Evolutionary conservation across 108 stramenopile species (phyloP).

Genomic region (Stephanodiscus minutulus): DNA sequence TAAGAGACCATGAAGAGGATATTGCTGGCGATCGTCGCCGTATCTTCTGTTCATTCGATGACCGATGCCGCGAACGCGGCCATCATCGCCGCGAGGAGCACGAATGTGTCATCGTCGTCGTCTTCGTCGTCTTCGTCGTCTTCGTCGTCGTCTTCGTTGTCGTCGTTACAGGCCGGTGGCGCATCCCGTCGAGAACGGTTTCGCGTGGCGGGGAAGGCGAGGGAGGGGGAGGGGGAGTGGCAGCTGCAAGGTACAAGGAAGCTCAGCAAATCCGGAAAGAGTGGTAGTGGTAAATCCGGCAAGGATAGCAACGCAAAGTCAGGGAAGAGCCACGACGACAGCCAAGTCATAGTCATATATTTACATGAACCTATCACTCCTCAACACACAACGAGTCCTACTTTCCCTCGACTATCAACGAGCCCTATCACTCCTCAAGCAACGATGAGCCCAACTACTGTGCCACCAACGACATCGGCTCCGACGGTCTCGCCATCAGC

Average conservation of each 20-base stretch:
- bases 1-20: neutral
- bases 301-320: neutral
- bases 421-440: slow-evolving; percentile 11
- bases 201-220: neutral
- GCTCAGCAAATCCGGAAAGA: slow-evolving; percentile 7
- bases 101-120: neutral
- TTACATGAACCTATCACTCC: neutral
- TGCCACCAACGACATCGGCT: neutral
- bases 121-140: slow-evolving; percentile 6
- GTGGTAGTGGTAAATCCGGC: neutral
- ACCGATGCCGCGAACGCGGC: neutral
- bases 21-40: neutral
- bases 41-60: neutral
- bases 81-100: neutral
- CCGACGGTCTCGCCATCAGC: slow-evolving; percentile 10
- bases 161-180: neutral
- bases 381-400: slow-evolving; percentile 3
- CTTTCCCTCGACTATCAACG: neutral
- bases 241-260: neutral
- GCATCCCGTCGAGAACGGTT: neutral
- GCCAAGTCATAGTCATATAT: neutral
- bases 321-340: neutral
- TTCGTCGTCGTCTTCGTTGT: too few relatives aligned
- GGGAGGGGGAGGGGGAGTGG: neutral
- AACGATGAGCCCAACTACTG: slow-evolving; percentile 1